Evolutionary conservation across 2,329 filamentous ascomycete genomes (phyloP).

Genomic region (Neodidymelliopsis sp.): DNA sequence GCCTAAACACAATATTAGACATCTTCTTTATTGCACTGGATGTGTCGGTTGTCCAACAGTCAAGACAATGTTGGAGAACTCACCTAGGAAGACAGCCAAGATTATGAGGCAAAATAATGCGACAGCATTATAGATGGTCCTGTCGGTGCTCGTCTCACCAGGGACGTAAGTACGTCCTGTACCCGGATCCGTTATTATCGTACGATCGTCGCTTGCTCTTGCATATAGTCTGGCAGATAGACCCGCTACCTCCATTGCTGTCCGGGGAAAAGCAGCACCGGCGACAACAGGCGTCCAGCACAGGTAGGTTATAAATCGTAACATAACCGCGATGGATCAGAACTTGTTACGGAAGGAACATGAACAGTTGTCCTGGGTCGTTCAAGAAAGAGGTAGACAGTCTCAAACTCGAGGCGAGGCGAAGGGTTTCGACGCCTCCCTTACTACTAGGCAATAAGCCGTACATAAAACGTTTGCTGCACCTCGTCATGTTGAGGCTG

Average conservation of each 20-base stretch:
- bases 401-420: background rate
- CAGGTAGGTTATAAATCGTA: conserved; percentile 2
- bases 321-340: background rate
- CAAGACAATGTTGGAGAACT: background rate
- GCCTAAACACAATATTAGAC: conserved; percentile 9
- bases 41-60: too few relatives aligned
- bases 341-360: background rate
- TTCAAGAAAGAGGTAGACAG: background rate
- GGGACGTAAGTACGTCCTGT: conserved; percentile 19
- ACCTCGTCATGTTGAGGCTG: background rate
- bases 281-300: background rate
- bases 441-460: conserved; percentile 2
- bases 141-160: conserved; percentile 17
- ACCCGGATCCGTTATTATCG: conserved; percentile 15
- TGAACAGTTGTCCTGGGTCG: background rate
- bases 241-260: background rate
- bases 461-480: background rate
- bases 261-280: conserved; percentile 1
- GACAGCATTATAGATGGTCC: conserved; percentile 21
- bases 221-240: background rate
- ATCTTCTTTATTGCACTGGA: too few relatives aligned
- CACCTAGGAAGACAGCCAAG: conserved; percentile 18
- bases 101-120: conserved; percentile 19
- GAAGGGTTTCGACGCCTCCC: background rate
- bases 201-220: conserved; percentile 13